Base-by-base conservation (phyloP, 1,284 basidiomycete species). In the Marasmius tenuissimus region DNA sequence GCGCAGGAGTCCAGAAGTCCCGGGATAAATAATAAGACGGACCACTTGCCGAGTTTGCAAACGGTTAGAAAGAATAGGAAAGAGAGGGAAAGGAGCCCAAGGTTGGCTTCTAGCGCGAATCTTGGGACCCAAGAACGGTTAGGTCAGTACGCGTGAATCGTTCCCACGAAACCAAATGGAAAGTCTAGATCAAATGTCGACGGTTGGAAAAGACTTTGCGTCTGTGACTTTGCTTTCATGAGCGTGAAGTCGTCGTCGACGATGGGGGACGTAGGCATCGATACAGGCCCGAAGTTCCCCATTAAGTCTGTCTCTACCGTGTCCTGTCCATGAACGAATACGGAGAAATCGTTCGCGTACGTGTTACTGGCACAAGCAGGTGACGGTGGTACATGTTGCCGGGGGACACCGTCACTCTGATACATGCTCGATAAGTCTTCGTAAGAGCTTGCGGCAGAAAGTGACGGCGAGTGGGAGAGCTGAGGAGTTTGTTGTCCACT, bases 371-470 rank as follows among this genome's bases (percentile, higher is more conserved):
- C 51, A 47, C 42, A 38, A 11, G 40, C 18, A 22, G 53, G 35
- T 42, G 61, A 22, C 3, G 40, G 16, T 18, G 61, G 34, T 54
- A 54, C 52, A 18, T 35, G 38, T 20, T 55, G 58, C 18, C 38
- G 35, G 12, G 34, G 56, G 10, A 55, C 16, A 47, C 42, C 40
- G 16, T 62, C 58, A 33, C 22, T 22, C 18, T 27, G 40, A 47
- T 62, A 62, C 33, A 58, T 22, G 39, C 45, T 33, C 20, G 61
- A 62, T 33, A 62, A 37, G 34, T 62, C 57, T 16, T 62, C 61
- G 16, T 59, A 62, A 4, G 61, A 62, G 35, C 58, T 59, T 22
- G 49, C 42, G 16, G 54, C 51, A n/a, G 56, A 56, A 39, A 61
- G 52, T 10, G 58, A 42, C 8, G 45, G 54, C 11, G 61, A 62